Evolutionary conservation across 2,329 filamentous ascomycete genomes (phyloP), one percentile per base, ranked within the genome.

Genomic region (Colletotrichum sansevieriae): DNA sequence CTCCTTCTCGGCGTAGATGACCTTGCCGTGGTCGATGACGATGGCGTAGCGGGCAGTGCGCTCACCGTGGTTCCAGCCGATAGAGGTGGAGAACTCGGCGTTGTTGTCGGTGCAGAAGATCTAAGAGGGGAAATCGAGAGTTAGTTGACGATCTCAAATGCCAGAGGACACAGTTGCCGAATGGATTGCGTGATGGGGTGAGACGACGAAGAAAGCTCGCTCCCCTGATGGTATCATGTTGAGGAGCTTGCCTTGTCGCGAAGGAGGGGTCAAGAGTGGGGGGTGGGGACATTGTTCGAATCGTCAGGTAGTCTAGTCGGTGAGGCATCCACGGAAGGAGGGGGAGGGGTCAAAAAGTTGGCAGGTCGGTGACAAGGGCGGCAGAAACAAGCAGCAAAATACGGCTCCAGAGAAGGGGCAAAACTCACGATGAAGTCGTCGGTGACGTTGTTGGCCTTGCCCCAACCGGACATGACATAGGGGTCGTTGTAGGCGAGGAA

Each of bases 401-500:
- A 29, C 29, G 7, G 29, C 7, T 29, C 29, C 25, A 37, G 9
- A 10, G 9, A 3, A 33, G 43, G 43, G 18, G 43, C n/a, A 52
- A 12, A 61, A 79, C 85, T 74, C 74, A 88, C 85, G 72, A 88
- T 85, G 67, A 79, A 85, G 74, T 95, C 91, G 72, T 90, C 89
- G 77, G 88, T 90, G 77, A 95, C 85, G 61, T 86, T 86, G 82
- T 97, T 95, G 77, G 94, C 93, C 88, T 97, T 97, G 82, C 90
- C 91, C 93, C 93, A 96, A 63, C 92, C 93, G 75, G 89, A 91
- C 92, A 95, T 95, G 80, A 97, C 94, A 78, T 86, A 97, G 72
- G 90, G 84, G 82, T 97, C 94, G 82, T 97, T 97, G 84, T 84
- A 91, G 69, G 93, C 92, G 76, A 97, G 91, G 77, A 96, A 89